These are phyloP conservation scores for Crinitomyces ghanaensis DNA, from an alignment of 805 yeast genomes.

Conservation along the genomic window DNA sequence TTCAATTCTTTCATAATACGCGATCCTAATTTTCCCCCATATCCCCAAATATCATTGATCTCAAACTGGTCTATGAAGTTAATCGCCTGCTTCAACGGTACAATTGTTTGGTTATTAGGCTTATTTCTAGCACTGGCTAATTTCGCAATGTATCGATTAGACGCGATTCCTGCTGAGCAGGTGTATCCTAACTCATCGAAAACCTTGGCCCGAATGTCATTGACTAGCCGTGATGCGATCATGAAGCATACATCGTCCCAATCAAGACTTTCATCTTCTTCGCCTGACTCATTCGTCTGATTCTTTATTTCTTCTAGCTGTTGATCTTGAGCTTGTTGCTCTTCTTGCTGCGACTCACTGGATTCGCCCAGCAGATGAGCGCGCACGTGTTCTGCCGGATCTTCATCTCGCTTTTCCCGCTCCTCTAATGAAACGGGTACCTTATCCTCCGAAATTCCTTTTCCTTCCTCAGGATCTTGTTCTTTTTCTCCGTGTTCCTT, in stretches of 20 bases:
- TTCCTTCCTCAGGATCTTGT: background rate
- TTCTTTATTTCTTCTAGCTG: too few relatives aligned
- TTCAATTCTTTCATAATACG: constrained; percentile 38
- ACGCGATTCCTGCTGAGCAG: constrained; percentile 80
- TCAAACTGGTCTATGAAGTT: constrained; percentile 50
- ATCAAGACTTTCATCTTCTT: constrained; percentile 25
- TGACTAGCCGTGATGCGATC: constrained; percentile 52
- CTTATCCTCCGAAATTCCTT: constrained; percentile 1
- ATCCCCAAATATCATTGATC: constrained; percentile 69
- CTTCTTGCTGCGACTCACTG: too few relatives aligned
- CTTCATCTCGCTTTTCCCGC: constrained; percentile 1
- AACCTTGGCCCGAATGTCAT: constrained; percentile 43
- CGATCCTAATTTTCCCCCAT: constrained; percentile 85
- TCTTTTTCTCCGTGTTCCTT: too few relatives aligned
- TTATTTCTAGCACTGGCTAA: constrained; percentile 76
- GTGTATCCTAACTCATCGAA: constrained; percentile 56
- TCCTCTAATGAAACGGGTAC: constrained; percentile 13
- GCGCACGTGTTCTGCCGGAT: too few relatives aligned
- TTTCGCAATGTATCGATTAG: constrained; percentile 71
- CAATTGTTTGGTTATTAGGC: constrained; percentile 77
- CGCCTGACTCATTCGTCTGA: background rate
- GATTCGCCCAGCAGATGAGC: too few relatives aligned
- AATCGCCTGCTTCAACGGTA: constrained; percentile 38
- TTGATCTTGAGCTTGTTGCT: too few relatives aligned
- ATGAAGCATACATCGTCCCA: constrained; percentile 77